Percentiles rank a stretch among this genome's conserved stretches.
Conservation (phyloP, 495 filamentous ascomycete species). For the Entonaema liquescens region DNA sequence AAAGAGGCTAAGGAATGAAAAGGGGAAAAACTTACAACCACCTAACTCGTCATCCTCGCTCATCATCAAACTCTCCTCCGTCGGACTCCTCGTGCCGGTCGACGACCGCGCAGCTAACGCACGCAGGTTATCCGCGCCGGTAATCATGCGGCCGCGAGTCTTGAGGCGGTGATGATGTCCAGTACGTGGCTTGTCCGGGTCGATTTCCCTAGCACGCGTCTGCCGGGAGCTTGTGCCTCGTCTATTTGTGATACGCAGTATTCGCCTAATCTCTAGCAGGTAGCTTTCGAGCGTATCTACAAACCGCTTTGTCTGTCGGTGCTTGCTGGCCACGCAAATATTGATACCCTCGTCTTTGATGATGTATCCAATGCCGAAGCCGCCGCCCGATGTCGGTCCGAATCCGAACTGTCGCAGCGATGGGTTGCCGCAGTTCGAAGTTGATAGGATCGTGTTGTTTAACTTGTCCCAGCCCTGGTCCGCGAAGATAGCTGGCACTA, state of each 20-base stretch:
- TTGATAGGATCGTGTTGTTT: conserved; percentile 93
- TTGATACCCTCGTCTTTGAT: conserved; percentile 95
- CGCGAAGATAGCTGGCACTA: conserved; percentile 81
- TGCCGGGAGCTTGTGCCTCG: conserved; percentile 49
- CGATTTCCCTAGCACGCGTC: conserved; percentile 56
- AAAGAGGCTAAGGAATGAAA: neutral
- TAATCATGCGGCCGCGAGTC: conserved; percentile 66
- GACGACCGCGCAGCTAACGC: conserved; percentile 50
- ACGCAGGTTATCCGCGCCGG: conserved; percentile 51
- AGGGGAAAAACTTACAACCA: conserved; percentile 74
- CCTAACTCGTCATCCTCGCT: conserved; percentile 90
- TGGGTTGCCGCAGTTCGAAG: conserved; percentile 98
- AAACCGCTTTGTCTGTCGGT: conserved; percentile 89
- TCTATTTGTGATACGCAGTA: conserved; percentile 72
- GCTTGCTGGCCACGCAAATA: conserved; percentile 91
- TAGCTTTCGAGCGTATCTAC: conserved; percentile 90
- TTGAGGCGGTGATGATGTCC: conserved; percentile 51
- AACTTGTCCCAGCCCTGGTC: conserved; percentile 93
- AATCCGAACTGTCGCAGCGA: conserved; percentile 97
- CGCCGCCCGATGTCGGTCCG: conserved; percentile 91
- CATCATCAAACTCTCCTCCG: conserved; percentile 68
- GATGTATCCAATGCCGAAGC: conserved; percentile 98
- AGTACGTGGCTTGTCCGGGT: conserved; percentile 41
- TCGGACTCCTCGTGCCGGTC: conserved; percentile 56
- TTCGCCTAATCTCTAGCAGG: conserved; percentile 85